Evolutionary conservation across 1,139 yeast genomes (phyloP).

Genomic region (Candida tetrigidarum): DNA sequence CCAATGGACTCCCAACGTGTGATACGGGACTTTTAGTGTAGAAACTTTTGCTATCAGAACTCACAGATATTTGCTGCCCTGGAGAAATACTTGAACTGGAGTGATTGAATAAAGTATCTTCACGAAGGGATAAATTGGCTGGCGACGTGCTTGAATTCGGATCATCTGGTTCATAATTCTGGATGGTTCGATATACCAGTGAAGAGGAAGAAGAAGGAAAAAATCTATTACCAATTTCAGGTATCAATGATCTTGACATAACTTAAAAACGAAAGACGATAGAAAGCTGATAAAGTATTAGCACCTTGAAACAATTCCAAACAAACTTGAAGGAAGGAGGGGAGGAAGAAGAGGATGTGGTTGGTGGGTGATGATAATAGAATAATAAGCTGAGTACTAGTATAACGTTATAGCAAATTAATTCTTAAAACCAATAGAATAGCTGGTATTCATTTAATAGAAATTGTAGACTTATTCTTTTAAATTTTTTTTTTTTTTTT

Average conservation of each 20-base stretch:
- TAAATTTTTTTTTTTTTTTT: no score
- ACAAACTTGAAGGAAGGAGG: background rate
- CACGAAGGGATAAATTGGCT: slow-evolving; percentile 17
- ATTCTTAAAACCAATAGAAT: background rate
- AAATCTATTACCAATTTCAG: slow-evolving; percentile 23
- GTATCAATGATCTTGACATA: slow-evolving; percentile 14
- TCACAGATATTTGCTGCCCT: background rate
- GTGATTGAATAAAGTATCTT: slow-evolving; percentile 17
- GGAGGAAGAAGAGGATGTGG: background rate
- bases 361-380: no score
- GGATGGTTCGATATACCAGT: slow-evolving; percentile 21
- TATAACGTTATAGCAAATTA: slow-evolving; percentile 1
- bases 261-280: background rate
- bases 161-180: slow-evolving; percentile 4
- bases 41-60: slow-evolving; percentile 1
- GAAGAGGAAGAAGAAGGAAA: slow-evolving; percentile 26
- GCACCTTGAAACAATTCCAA: background rate
- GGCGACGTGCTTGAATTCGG: slow-evolving; percentile 8
- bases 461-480: no score
- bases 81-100: slow-evolving; percentile 12
- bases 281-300: background rate
- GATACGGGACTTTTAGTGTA: slow-evolving; percentile 3
- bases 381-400: no score
- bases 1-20: slow-evolving; percentile 3
- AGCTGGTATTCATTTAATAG: slow-evolving; percentile 1